Conservation (phyloP, 164 flowering plant genomes). For the Stephania cephalantha region DNA sequence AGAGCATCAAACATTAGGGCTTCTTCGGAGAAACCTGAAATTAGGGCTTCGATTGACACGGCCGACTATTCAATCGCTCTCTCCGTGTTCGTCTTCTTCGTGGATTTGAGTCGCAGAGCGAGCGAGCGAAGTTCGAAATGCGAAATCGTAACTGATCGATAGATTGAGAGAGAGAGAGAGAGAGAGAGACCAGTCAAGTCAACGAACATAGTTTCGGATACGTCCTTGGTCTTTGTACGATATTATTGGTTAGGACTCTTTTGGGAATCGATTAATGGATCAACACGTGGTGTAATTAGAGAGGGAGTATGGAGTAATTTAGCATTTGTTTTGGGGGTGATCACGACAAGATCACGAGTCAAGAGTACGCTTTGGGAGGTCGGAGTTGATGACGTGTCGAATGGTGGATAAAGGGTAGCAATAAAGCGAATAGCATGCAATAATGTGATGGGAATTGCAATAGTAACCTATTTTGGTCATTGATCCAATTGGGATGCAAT, state of each 20-base stretch:
- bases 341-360: not conserved
- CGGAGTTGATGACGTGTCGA: not conserved
- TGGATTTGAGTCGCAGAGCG: not conserved
- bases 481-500: too few relatives aligned
- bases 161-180: not conserved
- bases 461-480: too few relatives aligned
- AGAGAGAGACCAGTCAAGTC: not conserved
- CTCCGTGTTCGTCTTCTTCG: not conserved
- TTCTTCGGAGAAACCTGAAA: not conserved
- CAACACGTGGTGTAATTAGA: not conserved
- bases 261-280: not conserved
- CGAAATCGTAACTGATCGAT: not conserved
- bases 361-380: not conserved
- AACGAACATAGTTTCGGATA: not conserved
- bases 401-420: not conserved
- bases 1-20: not conserved
- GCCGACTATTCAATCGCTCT: not conserved
- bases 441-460: too few relatives aligned
- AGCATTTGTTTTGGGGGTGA: not conserved
- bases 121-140: not conserved
- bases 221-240: not conserved
- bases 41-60: not conserved
- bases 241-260: not conserved
- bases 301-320: not conserved
- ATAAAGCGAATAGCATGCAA: not conserved